phyloP scores from a whole-genome alignment of 75 land plant species.

The Ceratopteris richardii region DNA sequence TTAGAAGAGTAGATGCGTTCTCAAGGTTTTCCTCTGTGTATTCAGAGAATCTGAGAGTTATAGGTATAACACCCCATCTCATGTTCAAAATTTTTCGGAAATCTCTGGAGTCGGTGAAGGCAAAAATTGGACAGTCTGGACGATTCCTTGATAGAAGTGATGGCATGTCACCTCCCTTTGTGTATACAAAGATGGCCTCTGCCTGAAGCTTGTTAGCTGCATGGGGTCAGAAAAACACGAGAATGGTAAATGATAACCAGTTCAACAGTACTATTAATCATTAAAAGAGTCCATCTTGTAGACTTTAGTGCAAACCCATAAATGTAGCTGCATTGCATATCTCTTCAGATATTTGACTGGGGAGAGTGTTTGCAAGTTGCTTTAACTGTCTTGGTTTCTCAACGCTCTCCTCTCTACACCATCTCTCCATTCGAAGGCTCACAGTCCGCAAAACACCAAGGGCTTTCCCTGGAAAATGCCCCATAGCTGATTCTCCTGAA shows the following conservation, averaged over 20 bases:
- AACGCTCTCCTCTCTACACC: slow-evolving; percentile 46
- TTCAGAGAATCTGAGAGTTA: slow-evolving; percentile 70
- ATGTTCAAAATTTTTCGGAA: slow-evolving; percentile 71
- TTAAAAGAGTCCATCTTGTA: too few relatives aligned
- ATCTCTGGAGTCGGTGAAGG: slow-evolving; percentile 63
- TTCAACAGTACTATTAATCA: too few relatives aligned
- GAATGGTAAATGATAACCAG: too few relatives aligned
- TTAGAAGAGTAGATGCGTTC: slow-evolving; percentile 76
- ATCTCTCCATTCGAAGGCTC: slow-evolving; percentile 55
- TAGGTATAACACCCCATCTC: slow-evolving; percentile 94
- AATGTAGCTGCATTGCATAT: slow-evolving; percentile 53
- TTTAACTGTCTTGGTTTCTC: slow-evolving; percentile 15
- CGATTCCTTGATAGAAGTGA: slow-evolving; percentile 66
- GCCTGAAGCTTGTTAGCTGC: slow-evolving; percentile 87
- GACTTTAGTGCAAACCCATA: slow-evolving; percentile 42
- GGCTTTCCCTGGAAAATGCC: slow-evolving; percentile 57
- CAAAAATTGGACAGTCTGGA: slow-evolving; percentile 93
- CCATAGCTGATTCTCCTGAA: slow-evolving; percentile 88
- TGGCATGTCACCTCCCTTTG: slow-evolving; percentile 72
- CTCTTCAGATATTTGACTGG: slow-evolving; percentile 38
- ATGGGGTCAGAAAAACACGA: neutral
- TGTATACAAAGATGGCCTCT: slow-evolving; percentile 91
- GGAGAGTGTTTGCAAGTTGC: slow-evolving; percentile 25
- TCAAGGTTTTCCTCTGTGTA: slow-evolving; percentile 91
- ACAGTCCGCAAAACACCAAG: slow-evolving; percentile 48